phyloP scores from a whole-genome alignment of 441 rosid genomes.

The Omphalea diandra region DNA sequence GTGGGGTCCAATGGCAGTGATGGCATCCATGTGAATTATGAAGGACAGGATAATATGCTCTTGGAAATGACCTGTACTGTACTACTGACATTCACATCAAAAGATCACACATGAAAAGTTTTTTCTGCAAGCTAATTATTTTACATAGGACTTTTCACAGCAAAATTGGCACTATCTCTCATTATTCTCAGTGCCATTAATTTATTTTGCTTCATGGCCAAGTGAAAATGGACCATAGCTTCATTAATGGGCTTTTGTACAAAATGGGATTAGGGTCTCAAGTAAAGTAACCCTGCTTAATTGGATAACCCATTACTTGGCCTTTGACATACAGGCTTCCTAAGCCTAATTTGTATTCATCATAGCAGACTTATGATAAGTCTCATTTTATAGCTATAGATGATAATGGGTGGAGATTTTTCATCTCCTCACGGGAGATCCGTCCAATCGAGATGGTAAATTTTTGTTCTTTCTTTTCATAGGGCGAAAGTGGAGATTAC shows the following conservation, averaged over 20 bases:
- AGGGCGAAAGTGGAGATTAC: too few relatives aligned
- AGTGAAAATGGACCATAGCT: conserved; percentile 8
- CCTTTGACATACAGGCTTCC: too few relatives aligned
- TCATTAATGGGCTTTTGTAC: not conserved
- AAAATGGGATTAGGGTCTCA: not conserved
- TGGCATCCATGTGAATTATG: not conserved
- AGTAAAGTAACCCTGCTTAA: not conserved
- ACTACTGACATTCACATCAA: not conserved
- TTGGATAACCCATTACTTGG: not conserved
- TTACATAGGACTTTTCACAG: not conserved
- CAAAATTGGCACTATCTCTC: not conserved
- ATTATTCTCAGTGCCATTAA: not conserved
- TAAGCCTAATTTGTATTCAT: too few relatives aligned
- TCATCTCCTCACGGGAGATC: too few relatives aligned
- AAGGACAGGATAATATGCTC: not conserved
- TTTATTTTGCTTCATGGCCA: conserved; percentile 2
- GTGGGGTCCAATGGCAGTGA: not conserved
- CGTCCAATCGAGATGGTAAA: too few relatives aligned
- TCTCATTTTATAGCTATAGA: too few relatives aligned
- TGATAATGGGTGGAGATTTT: too few relatives aligned
- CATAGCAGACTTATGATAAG: too few relatives aligned
- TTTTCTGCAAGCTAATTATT: not conserved
- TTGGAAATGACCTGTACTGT: not conserved
- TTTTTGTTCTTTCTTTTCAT: too few relatives aligned
- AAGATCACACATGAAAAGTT: not conserved